These are phyloP conservation scores for Crataegus laevigata DNA, from an alignment of 306 rosid species.

Conservation along the genomic window DNA sequence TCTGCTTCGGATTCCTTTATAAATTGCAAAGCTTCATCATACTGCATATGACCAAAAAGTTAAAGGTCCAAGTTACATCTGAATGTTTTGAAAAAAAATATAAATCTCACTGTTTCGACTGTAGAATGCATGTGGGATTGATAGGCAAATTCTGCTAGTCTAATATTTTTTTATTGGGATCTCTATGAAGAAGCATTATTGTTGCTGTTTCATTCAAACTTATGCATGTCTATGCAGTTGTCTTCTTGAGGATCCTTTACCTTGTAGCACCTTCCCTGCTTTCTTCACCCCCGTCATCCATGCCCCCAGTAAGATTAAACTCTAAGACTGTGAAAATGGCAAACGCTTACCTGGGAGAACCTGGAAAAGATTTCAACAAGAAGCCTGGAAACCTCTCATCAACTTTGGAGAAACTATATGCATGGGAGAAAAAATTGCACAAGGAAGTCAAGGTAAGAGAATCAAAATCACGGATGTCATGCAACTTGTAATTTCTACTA, in stretches of 20 bases:
- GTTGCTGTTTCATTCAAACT: neutral
- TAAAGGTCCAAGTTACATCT: neutral
- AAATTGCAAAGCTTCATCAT: neutral
- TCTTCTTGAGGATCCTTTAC: constrained; percentile 55
- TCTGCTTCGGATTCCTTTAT: neutral
- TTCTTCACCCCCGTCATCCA: constrained; percentile 39
- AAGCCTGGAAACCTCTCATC: constrained; percentile 65
- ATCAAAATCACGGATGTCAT: neutral
- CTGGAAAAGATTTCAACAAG: constrained; percentile 44
- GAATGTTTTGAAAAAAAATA: neutral
- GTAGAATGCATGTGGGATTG: neutral
- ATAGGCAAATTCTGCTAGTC: neutral
- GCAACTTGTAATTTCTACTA: neutral
- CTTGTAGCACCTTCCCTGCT: constrained; percentile 49
- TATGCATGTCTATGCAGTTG: constrained; percentile 46
- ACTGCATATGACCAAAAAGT: neutral
- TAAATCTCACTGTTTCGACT: neutral
- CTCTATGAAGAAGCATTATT: neutral
- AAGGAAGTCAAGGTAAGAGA: constrained; percentile 90
- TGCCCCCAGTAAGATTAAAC: constrained; percentile 32
- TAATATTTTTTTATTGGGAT: neutral
- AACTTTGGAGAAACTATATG: constrained; percentile 83
- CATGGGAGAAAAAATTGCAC: constrained; percentile 85
- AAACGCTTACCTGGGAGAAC: constrained; percentile 47
- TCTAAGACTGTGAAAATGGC: constrained; percentile 63